Conservation (phyloP, 2,329 filamentous ascomycete species). For the Trichoderma semiorbis region DNA sequence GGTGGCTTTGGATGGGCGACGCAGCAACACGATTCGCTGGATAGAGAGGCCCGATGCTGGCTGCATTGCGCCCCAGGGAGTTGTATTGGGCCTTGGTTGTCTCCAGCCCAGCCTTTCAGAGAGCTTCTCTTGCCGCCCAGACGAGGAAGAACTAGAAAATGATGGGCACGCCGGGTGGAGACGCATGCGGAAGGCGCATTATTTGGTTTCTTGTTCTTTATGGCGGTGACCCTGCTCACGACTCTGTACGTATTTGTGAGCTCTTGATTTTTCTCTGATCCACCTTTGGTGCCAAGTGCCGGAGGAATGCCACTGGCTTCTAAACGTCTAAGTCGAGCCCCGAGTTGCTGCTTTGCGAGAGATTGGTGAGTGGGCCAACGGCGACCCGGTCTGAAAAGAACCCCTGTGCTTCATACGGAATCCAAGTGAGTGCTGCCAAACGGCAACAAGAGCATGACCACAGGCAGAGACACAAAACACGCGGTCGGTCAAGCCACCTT, state of each 20-base stretch:
- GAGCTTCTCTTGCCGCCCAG: conserved; percentile 38
- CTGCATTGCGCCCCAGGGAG: conserved; percentile 22
- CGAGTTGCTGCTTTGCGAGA: neutral
- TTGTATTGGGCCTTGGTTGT: conserved; percentile 12
- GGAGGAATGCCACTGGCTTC: neutral
- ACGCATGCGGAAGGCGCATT: conserved; percentile 5
- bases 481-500: neutral
- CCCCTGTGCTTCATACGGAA: neutral
- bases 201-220: neutral
- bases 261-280: neutral
- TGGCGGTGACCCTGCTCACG: conserved; percentile 10
- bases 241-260: neutral
- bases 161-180: conserved; percentile 19
- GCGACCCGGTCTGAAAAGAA: neutral
- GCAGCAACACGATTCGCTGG: conserved; percentile 15
- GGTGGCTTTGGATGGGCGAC: conserved; percentile 11
- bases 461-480: neutral
- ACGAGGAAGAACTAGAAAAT: conserved; percentile 21
- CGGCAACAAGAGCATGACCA: neutral
- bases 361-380: conserved; percentile 1
- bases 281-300: conserved; percentile 7
- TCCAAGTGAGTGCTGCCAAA: neutral
- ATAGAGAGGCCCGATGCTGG: conserved; percentile 8
- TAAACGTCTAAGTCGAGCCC: neutral
- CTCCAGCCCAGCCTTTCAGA: conserved; percentile 36